Conservation (phyloP, 2,329 filamentous ascomycete genomes). For the Metarhizium guizhouense region DNA sequence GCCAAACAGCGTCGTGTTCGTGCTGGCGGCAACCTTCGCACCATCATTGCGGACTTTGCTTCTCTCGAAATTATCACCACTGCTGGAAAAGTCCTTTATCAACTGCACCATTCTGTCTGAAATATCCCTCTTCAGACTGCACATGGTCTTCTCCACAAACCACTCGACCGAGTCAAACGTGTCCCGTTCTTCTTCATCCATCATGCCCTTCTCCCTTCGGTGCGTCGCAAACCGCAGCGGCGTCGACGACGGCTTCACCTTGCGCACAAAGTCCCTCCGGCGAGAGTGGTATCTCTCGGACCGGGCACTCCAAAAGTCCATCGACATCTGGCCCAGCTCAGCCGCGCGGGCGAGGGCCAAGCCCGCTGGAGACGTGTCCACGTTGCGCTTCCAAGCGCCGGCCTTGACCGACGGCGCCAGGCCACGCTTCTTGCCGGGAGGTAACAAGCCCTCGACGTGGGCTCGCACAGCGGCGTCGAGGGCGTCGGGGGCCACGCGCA, state of each 20-base stretch:
- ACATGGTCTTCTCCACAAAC: slow-evolving; percentile 7
- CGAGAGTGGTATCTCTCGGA: slow-evolving; percentile 27
- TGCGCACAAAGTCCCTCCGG: slow-evolving; percentile 30
- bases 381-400: slow-evolving; percentile 23
- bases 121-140: neutral
- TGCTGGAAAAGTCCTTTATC: slow-evolving; percentile 4
- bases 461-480: slow-evolving; percentile 26
- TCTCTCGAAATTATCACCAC: neutral
- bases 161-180: slow-evolving; percentile 21
- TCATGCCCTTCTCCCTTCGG: slow-evolving; percentile 15
- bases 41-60: neutral
- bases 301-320: slow-evolving; percentile 32
- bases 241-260: slow-evolving; percentile 25
- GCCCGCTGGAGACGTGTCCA: slow-evolving; percentile 21
- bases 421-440: neutral
- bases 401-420: neutral
- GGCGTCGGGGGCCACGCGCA: slow-evolving; percentile 21
- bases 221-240: slow-evolving; percentile 31
- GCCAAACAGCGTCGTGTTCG: neutral
- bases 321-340: slow-evolving; percentile 31
- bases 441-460: slow-evolving; percentile 21
- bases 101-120: slow-evolving; percentile 4
- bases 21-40: neutral
- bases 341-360: slow-evolving; percentile 23
- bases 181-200: slow-evolving; percentile 28